Evolutionary conservation across 2,329 filamentous ascomycete species (phyloP).

Genomic region (Fusarium sp.): DNA sequence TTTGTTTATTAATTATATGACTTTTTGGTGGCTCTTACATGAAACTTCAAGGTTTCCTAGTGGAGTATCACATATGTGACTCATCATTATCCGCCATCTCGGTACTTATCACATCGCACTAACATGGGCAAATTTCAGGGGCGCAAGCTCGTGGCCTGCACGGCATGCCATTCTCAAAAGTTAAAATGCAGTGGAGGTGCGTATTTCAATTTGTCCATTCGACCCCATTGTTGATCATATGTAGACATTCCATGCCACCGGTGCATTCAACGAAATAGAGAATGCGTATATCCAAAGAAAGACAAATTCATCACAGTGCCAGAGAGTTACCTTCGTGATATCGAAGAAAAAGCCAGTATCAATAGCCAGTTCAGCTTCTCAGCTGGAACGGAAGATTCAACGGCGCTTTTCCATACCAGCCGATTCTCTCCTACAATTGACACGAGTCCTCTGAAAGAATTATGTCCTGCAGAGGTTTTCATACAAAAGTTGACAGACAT

Average conservation of each 20-base stretch:
- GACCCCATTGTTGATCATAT: neutral
- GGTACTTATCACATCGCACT: neutral
- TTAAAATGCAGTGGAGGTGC: constrained; percentile 2
- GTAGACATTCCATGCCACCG: neutral
- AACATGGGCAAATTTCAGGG: neutral
- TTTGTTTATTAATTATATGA: neutral
- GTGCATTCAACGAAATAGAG: neutral
- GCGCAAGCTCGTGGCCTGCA: neutral
- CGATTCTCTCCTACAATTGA: neutral
- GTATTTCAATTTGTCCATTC: neutral
- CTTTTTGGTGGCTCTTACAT: neutral
- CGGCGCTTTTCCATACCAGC: accelerated
- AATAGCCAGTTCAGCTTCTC: neutral
- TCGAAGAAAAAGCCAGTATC: neutral
- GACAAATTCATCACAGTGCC: neutral
- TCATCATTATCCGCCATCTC: neutral
- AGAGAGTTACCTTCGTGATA: neutral
- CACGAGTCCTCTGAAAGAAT: neutral
- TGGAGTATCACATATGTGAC: neutral
- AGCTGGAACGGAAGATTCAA: accelerated
- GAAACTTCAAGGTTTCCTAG: neutral
- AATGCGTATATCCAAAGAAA: neutral
- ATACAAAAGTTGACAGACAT: neutral
- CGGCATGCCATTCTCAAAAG: neutral
- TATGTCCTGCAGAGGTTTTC: neutral